phyloP scores from a whole-genome alignment of 805 yeast genomes.

The Starmerella gropengiesseri region DNA sequence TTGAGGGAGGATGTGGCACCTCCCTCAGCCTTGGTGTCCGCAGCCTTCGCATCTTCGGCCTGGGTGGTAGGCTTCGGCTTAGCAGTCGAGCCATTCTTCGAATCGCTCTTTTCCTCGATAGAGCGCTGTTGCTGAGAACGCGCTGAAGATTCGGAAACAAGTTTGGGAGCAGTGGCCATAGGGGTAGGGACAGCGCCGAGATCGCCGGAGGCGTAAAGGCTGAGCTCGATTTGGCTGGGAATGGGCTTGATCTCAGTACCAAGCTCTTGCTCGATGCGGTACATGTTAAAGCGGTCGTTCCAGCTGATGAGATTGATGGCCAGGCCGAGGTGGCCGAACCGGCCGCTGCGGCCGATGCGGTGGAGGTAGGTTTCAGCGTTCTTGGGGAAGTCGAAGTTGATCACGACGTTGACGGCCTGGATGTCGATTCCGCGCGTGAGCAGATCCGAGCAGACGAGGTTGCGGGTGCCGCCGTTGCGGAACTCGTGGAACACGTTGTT shows the following conservation, averaged over 20 bases:
- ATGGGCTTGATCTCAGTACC: slow-evolving; percentile 97
- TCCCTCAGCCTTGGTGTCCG: too few relatives aligned
- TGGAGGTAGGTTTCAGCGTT: slow-evolving; percentile 95
- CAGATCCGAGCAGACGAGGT: slow-evolving; percentile 90
- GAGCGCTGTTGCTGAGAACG: too few relatives aligned
- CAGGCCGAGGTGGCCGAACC: slow-evolving; percentile 96
- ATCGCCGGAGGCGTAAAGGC: slow-evolving; percentile 77
- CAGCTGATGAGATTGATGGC: slow-evolving; percentile 94
- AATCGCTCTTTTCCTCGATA: neutral
- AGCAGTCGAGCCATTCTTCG: too few relatives aligned
- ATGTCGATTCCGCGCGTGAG: slow-evolving; percentile 98
- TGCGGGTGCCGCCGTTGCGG: slow-evolving; percentile 95
- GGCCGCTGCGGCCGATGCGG: slow-evolving; percentile 97
- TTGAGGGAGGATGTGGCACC: too few relatives aligned
- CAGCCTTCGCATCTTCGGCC: too few relatives aligned
- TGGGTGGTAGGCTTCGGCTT: too few relatives aligned
- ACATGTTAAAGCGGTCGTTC: slow-evolving; percentile 88
- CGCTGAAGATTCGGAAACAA: neutral
- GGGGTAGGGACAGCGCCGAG: slow-evolving; percentile 5
- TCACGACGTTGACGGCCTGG: slow-evolving; percentile 96
- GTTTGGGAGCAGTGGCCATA: neutral
- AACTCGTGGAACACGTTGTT: slow-evolving; percentile 97
- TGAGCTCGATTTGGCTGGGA: slow-evolving; percentile 83
- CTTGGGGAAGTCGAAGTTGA: slow-evolving; percentile 97
- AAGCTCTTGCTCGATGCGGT: slow-evolving; percentile 91